phyloP scores from a whole-genome alignment of 2,329 filamentous ascomycete genomes.

The Aspergillus fischeri region DNA sequence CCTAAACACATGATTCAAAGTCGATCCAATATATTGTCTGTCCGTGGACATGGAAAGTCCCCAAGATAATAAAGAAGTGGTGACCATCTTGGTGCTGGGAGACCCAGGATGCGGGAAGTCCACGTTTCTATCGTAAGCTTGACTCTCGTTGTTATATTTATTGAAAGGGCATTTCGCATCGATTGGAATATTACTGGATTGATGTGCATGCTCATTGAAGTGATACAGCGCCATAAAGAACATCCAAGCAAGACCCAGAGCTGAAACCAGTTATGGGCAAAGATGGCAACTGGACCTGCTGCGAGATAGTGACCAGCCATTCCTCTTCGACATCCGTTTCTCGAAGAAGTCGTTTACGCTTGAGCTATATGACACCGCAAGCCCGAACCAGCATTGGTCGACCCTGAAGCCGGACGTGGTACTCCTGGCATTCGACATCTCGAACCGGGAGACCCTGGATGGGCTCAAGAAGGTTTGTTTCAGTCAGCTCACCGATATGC shows the following conservation, averaged over 20 bases:
- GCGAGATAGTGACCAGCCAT: conserved; percentile 55
- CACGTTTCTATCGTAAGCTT: conserved; percentile 57
- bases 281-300: conserved; percentile 41
- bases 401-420: conserved; percentile 52
- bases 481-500: not conserved
- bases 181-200: not conserved
- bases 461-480: conserved; percentile 41
- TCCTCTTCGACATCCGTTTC: conserved; percentile 55
- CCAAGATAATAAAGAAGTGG: conserved; percentile 12
- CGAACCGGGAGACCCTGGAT: conserved; percentile 47
- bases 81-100: conserved; percentile 53
- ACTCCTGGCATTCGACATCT: conserved; percentile 57
- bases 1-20: not conserved
- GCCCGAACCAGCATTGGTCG: conserved; percentile 53
- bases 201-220: not conserved
- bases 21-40: not conserved
- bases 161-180: not conserved
- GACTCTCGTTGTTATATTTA: not conserved
- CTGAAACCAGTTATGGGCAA: conserved; percentile 21
- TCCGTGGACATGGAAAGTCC: not conserved
- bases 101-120: conserved; percentile 59
- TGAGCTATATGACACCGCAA: conserved; percentile 55
- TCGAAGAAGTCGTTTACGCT: conserved; percentile 53
- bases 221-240: conserved; percentile 15
- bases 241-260: conserved; percentile 10